Conservation (phyloP, 2,329 filamentous ascomycete species). For the Neofusicoccum parvum region DNA sequence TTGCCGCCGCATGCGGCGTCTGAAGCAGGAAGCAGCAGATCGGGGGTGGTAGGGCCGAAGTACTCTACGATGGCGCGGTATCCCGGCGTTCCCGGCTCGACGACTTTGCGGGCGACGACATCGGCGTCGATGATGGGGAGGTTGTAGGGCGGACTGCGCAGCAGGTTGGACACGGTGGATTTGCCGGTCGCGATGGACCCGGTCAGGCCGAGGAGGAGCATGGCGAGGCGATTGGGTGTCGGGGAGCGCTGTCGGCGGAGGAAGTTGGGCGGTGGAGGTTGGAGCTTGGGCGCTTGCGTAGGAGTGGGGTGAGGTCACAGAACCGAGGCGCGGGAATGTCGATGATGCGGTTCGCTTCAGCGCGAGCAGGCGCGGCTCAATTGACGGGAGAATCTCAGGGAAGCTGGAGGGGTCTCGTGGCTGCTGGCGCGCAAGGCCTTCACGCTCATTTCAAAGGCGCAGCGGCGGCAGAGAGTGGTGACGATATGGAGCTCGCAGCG, state of each 20-base stretch:
- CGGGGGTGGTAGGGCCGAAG: slow-evolving; percentile 81
- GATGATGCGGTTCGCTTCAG: neutral
- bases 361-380: neutral
- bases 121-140: slow-evolving; percentile 95
- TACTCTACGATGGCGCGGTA: slow-evolving; percentile 81
- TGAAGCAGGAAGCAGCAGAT: slow-evolving; percentile 70
- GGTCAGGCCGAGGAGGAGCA: slow-evolving; percentile 94
- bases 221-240: slow-evolving; percentile 41
- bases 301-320: slow-evolving; percentile 14
- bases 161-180: slow-evolving; percentile 86
- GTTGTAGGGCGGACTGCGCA: slow-evolving; percentile 77
- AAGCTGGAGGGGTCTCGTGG: neutral
- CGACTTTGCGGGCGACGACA: slow-evolving; percentile 85
- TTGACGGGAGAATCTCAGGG: neutral
- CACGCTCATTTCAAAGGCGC: neutral
- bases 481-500: neutral
- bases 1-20: slow-evolving; percentile 44
- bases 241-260: neutral
- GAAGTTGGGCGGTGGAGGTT: slow-evolving; percentile 1
- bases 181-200: slow-evolving; percentile 98
- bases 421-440: neutral
- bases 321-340: slow-evolving; percentile 1
- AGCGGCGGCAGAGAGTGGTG: neutral
- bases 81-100: slow-evolving; percentile 84
- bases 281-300: slow-evolving; percentile 18